Base-by-base conservation (phyloP, 2,329 filamentous ascomycete genomes). In the Nothophoma quercina region DNA sequence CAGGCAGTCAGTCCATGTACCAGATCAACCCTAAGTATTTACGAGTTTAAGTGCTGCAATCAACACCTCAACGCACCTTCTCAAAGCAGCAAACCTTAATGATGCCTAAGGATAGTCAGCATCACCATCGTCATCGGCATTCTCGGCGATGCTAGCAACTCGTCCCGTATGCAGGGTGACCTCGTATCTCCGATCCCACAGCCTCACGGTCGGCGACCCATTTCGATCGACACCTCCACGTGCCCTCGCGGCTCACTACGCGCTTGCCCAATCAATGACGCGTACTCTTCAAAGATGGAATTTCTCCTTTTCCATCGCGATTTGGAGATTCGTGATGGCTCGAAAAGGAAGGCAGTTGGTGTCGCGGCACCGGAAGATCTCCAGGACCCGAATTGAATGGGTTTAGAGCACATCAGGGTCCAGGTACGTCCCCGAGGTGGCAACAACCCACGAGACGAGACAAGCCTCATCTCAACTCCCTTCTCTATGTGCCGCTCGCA, bases 201-300 rank as follows among this genome's bases (percentile, higher is more conserved):
- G n/a, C n/a, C n/a, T n/a, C n/a, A n/a, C n/a, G n/a, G n/a, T n/a
- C n/a, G n/a, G n/a, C n/a, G n/a, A n/a, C n/a, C n/a, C n/a, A n/a
- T n/a, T n/a, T n/a, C n/a, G n/a, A 21, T 19, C 12, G 18, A 9
- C 13, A 23, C 23, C 21, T 32, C 7, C 43, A 47, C 19, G 43
- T 38, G 34, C 34, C 15, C 34, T 9, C 33, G 19, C 23, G 25
- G 43, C 42, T 7, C 1, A 16, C 10, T 16, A 5, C 32, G 30
- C 41, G 32, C 15, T 23, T 12, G 15, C 5, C 15, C 25, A 16
- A 34, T 49, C 45, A 13, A 49, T 49, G 45, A 49, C 29, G 45
- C 36, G 34, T 39, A 22, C 34, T 28, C n/a, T n/a, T 10, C 10
- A 5, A n/a, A 23, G 9, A 35, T 18, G 43, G 30, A 19, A 22